Conservation (phyloP, 83 land plant species). For the Picea engelmannii region DNA sequence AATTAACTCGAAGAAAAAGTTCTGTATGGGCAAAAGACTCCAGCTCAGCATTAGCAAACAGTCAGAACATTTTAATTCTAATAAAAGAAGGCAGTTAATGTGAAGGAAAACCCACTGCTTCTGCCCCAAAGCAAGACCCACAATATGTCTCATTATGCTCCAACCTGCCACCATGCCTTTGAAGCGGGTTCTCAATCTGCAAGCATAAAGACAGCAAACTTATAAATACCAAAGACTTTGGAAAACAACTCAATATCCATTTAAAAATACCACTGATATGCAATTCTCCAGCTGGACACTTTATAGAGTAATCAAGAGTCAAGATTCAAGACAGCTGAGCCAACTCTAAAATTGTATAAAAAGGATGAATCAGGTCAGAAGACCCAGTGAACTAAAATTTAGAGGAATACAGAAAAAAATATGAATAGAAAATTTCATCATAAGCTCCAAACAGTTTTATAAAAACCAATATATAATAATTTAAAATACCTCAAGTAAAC, state of each 20-base stretch:
- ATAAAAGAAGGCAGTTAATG: not conserved
- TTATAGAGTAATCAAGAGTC: not conserved
- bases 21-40: not conserved
- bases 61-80: not conserved
- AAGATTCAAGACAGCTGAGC: not conserved
- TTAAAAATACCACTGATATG: not conserved
- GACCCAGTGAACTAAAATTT: not conserved
- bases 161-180: conserved; percentile 96
- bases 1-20: no score
- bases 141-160: conserved; percentile 97
- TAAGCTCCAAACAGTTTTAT: not conserved
- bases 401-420: conserved; percentile 2
- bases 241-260: no score
- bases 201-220: conserved; percentile 11
- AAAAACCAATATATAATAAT: not conserved
- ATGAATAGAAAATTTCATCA: not conserved
- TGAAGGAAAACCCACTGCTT: conserved; percentile 49
- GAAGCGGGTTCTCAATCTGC: conserved; percentile 95
- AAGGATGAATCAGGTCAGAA: not conserved
- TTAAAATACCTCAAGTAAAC: not conserved
- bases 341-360: no score
- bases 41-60: not conserved
- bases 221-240: no score
- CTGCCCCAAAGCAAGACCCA: conserved; percentile 99
- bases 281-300: not conserved